Conservation (phyloP, 306 rosid genomes). For the Astragalus membranaceus region DNA sequence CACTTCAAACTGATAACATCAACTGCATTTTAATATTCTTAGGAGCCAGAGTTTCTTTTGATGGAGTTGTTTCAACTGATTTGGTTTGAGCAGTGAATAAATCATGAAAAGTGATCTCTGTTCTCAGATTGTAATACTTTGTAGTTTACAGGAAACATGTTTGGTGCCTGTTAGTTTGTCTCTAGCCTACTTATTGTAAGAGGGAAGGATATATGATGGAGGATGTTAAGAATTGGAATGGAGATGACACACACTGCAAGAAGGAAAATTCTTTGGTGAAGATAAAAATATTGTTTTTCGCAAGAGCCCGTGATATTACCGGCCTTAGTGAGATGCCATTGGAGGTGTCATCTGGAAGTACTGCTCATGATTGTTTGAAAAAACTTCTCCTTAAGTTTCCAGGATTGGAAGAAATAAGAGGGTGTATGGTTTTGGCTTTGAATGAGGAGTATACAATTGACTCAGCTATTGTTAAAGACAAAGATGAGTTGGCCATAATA, state of each 20-base stretch:
- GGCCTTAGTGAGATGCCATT: slow-evolving; percentile 54
- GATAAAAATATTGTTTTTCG: slow-evolving; percentile 71
- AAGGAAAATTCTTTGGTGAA: slow-evolving; percentile 23
- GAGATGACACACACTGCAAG: too few species aligned
- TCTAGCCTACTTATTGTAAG: background rate
- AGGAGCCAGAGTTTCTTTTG: background rate
- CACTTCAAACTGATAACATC: too few species aligned
- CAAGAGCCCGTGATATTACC: slow-evolving; percentile 78
- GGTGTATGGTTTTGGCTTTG: slow-evolving; percentile 75
- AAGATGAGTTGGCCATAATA: slow-evolving; percentile 75
- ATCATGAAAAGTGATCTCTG: background rate
- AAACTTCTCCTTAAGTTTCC: slow-evolving; percentile 62
- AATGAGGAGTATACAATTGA: slow-evolving; percentile 72
- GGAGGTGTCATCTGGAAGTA: slow-evolving; percentile 72
- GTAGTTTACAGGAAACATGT: background rate
- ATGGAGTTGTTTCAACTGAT: background rate
- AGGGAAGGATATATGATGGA: background rate
- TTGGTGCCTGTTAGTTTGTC: background rate
- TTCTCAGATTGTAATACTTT: background rate
- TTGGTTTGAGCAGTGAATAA: background rate
- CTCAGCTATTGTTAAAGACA: slow-evolving; percentile 51
- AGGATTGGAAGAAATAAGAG: slow-evolving; percentile 57
- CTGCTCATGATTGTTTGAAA: slow-evolving; percentile 60
- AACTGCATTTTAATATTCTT: too few species aligned
- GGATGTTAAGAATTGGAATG: too few species aligned